Percentiles rank a stretch among this genome's conserved stretches.
phyloP scores from a whole-genome alignment of 2,329 filamentous ascomycete species.

The Verticillium alfalfae region DNA sequence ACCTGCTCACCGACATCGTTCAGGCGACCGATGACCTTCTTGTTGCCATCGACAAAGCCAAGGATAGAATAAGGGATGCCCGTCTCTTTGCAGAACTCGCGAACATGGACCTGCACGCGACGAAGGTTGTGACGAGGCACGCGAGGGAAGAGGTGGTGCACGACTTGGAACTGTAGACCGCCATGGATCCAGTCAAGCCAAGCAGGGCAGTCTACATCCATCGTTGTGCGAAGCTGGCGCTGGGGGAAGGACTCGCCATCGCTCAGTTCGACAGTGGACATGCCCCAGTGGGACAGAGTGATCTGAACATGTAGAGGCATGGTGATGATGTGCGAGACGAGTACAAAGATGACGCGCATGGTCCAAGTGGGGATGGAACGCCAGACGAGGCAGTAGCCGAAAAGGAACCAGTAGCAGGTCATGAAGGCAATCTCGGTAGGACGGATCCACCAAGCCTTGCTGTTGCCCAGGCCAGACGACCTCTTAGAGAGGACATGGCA shows the following conservation, averaged over 20 bases:
- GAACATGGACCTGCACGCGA: constrained; percentile 51
- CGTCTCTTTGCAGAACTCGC: constrained; percentile 59
- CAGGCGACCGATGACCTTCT: constrained; percentile 40
- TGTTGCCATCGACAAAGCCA: constrained; percentile 58
- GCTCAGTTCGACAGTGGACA: constrained; percentile 61
- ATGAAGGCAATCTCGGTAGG: constrained; percentile 61
- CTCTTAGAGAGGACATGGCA: constrained; percentile 53
- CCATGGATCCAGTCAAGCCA: constrained; percentile 72
- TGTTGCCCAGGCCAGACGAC: constrained; percentile 48
- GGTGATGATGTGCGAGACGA: constrained; percentile 60
- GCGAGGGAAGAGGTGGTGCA: constrained; percentile 65
- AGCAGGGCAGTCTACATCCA: constrained; percentile 67
- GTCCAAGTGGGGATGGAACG: constrained; percentile 51
- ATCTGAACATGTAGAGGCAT: constrained; percentile 68
- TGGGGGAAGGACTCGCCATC: constrained; percentile 62
- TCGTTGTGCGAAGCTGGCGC: constrained; percentile 65
- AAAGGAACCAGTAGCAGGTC: constrained; percentile 61
- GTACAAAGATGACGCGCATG: constrained; percentile 54
- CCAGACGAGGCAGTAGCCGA: constrained; percentile 61
- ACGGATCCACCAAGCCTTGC: constrained; percentile 61
- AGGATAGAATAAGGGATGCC: constrained; percentile 57
- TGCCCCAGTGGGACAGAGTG: constrained; percentile 67
- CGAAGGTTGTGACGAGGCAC: constrained; percentile 65
- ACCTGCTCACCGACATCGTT: constrained; percentile 58
- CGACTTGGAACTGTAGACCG: constrained; percentile 66